Evolutionary conservation across 2,329 filamentous ascomycete species (phyloP), one percentile per base, ranked within the genome.

Genomic region (Diaporthe ilicicola): DNA sequence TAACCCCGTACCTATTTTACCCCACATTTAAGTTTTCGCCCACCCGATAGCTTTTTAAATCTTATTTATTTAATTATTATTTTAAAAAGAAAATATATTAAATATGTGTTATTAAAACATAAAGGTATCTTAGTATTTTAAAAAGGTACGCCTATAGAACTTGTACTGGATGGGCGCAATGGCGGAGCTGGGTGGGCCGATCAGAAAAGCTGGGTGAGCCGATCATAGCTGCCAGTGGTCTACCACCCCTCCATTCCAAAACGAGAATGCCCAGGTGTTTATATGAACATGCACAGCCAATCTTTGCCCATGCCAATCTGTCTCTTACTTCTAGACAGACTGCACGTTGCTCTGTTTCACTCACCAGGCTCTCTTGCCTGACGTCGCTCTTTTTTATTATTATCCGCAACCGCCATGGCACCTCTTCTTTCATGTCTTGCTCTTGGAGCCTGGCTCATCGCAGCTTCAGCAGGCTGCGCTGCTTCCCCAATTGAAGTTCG

Each of bases 201-300:
- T n/a, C n/a, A n/a, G n/a, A n/a, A n/a, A n/a, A n/a, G n/a, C n/a
- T n/a, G n/a, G n/a, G n/a, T n/a, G n/a, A n/a, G n/a, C n/a, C n/a
- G n/a, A n/a, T n/a, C n/a, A n/a, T n/a, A n/a, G n/a, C n/a, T n/a
- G n/a, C n/a, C n/a, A n/a, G n/a, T 62, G 59, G 59, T 62, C 59
- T n/a, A n/a, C n/a, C n/a, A n/a, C 42, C 48, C 37, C 34, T 48
- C 59, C 59, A 37, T 48, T 48, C 59, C 59, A 32, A 34, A 48
- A 62, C 6, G 19, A 48, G 39, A 34, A 34, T n/a, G n/a, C n/a
- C n/a, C 29, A 24, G n/a, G 6, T 17, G 19, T 22, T 29, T 46
- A 37, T 24, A 29, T 46, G 22, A 39, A 5, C 39, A 22, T 32
- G 22, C 10, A 34, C 13, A 22, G n/a, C 17, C 27, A 50, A 29